Percentiles rank a stretch among this genome's conserved stretches.
phyloP scores from a whole-genome alignment of 352 stramenopile species.

The Phytophthora cajani region DNA sequence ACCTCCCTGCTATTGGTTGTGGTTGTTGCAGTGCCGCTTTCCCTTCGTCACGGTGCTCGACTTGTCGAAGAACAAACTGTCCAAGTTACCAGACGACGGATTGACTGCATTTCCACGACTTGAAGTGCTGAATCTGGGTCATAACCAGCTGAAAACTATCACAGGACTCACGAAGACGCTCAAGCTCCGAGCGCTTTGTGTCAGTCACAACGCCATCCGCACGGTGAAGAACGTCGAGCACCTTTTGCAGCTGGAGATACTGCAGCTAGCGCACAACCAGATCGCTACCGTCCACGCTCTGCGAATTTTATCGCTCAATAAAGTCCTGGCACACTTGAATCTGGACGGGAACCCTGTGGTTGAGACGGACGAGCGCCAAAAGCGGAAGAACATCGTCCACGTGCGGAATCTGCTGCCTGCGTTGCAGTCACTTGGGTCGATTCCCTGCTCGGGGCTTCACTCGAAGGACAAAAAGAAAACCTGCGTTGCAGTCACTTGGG shows the following conservation, averaged over 20 bases:
- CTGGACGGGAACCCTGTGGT: conserved; percentile 81
- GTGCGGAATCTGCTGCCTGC: conserved; percentile 79
- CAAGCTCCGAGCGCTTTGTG: conserved; percentile 66
- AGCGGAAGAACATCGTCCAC: conserved; percentile 76
- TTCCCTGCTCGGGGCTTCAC: conserved; percentile 51
- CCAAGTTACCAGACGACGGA: conserved; percentile 58
- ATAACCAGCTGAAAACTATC: conserved; percentile 69
- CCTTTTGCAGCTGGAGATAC: conserved; percentile 60
- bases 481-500: conserved; percentile 64
- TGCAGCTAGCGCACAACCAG: conserved; percentile 60
- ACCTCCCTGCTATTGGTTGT: conserved; percentile 4
- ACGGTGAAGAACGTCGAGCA: conserved; percentile 82
- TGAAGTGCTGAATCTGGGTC: conserved; percentile 64
- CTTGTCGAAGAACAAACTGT: conserved; percentile 68
- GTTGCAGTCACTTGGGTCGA: conserved; percentile 65
- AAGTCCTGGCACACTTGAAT: conserved; percentile 68
- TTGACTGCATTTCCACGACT: conserved; percentile 66
- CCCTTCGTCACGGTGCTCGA: conserved; percentile 59
- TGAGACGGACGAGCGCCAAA: conserved; percentile 67
- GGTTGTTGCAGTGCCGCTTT: conserved; percentile 57
- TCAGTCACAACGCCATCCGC: conserved; percentile 64
- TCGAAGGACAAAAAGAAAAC: conserved; percentile 72
- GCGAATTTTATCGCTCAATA: conserved; percentile 78
- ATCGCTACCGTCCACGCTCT: conserved; percentile 60
- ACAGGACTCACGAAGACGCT: conserved; percentile 59